Percentiles rank a stretch among this genome's conserved stretches.
phyloP scores from a whole-genome alignment of 2,329 filamentous ascomycete species.

The Verticillium dahliae region DNA sequence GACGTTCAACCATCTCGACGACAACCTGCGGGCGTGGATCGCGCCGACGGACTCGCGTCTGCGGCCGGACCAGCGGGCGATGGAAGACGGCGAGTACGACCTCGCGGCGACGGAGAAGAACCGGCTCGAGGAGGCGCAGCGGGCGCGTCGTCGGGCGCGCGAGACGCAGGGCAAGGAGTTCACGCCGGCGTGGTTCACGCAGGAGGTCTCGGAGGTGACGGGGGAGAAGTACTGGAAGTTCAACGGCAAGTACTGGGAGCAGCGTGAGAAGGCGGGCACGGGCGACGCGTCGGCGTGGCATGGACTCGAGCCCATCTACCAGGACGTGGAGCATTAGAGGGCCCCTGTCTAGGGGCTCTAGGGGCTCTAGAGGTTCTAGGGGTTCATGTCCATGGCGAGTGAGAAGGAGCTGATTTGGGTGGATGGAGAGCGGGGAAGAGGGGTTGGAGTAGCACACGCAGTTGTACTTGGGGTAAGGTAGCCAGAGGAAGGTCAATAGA shows the following conservation, averaged over 20 bases:
- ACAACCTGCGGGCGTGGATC: constrained; percentile 68
- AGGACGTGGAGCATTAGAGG: constrained; percentile 16
- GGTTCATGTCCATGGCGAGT: too few relatives aligned
- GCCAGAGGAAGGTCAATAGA: too few relatives aligned
- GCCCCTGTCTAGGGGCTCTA: neutral
- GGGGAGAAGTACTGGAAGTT: constrained; percentile 90
- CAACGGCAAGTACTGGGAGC: constrained; percentile 81
- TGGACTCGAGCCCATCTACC: constrained; percentile 70
- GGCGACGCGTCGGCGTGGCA: constrained; percentile 58
- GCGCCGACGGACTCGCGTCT: constrained; percentile 92
- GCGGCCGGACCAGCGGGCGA: constrained; percentile 88
- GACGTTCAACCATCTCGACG: constrained; percentile 86
- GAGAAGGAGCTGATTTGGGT: too few relatives aligned
- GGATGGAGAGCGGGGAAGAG: too few relatives aligned
- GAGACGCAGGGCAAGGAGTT: constrained; percentile 80
- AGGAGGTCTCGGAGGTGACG: constrained; percentile 66
- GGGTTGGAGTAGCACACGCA: too few relatives aligned
- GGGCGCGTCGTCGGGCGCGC: constrained; percentile 63
- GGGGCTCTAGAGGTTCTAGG: too few relatives aligned
- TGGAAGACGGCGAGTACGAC: constrained; percentile 98
- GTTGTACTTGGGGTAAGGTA: too few relatives aligned
- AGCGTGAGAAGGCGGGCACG: constrained; percentile 58
- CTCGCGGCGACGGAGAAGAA: constrained; percentile 91
- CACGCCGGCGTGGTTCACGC: constrained; percentile 76
- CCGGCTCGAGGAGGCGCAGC: constrained; percentile 84